phyloP scores from a whole-genome alignment of 495 filamentous ascomycete species.

The Chaetomium cochliodes region DNA sequence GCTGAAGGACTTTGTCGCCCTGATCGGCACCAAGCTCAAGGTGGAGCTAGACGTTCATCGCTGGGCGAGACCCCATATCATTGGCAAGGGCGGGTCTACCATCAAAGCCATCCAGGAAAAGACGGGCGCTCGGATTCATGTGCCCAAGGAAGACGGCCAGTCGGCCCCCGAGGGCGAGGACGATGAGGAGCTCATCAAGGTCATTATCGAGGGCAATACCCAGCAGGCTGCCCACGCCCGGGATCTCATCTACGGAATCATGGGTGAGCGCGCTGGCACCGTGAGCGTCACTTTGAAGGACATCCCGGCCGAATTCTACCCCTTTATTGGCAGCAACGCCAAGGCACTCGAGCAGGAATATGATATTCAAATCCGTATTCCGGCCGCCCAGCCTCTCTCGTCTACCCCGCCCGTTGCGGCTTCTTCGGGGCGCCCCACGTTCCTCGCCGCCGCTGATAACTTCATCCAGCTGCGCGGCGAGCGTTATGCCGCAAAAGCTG shows the following conservation, averaged over 20 bases:
- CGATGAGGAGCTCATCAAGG: constrained; percentile 76
- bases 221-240: constrained; percentile 77
- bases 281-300: constrained; percentile 73
- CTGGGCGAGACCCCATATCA: constrained; percentile 79
- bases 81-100: constrained; percentile 84
- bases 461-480: constrained; percentile 86
- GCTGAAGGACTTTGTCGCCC: constrained; percentile 77
- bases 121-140: constrained; percentile 81
- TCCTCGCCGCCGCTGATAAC: constrained; percentile 61
- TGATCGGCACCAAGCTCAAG: constrained; percentile 82
- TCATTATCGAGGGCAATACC: constrained; percentile 86
- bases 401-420: constrained; percentile 63
- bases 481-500: constrained; percentile 74
- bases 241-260: constrained; percentile 78
- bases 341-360: constrained; percentile 62
- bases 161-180: constrained; percentile 67
- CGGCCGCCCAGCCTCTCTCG: constrained; percentile 73
- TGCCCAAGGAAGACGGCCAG: constrained; percentile 73
- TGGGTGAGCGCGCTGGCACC: constrained; percentile 77
- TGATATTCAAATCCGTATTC: constrained; percentile 72
- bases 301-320: constrained; percentile 89
- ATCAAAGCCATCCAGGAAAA: constrained; percentile 83
- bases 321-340: constrained; percentile 76
- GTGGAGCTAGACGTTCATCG: constrained; percentile 75
- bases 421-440: constrained; percentile 62